Percentiles rank a stretch among this genome's conserved stretches.
Conservation (phyloP, 2,329 filamentous ascomycete species). For the Diplodia corticola region DNA sequence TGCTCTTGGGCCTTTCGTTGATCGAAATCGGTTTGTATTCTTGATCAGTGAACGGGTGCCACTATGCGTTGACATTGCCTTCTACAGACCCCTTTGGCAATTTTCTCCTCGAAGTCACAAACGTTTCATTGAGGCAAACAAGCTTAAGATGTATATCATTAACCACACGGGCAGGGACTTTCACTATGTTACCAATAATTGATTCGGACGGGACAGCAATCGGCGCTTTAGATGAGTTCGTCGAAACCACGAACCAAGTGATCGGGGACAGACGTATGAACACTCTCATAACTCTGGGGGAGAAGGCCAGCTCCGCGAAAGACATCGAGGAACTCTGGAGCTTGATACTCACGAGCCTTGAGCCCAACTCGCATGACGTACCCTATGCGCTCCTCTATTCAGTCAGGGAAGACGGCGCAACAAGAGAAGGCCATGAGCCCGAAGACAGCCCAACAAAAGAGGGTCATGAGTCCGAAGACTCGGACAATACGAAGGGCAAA, state of each 20-base stretch:
- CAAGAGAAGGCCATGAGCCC: background rate
- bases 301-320: conserved; percentile 10
- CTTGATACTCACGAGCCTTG: background rate
- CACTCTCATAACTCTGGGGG: conserved; percentile 15
- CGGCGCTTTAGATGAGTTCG: conserved; percentile 22
- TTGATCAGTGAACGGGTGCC: background rate
- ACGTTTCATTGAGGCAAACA: background rate
- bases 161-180: conserved; percentile 3
- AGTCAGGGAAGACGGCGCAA: background rate
- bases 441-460: background rate
- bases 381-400: conserved; percentile 20
- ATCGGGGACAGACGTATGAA: conserved; percentile 18
- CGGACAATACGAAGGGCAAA: background rate
- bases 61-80: background rate
- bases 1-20: no score
- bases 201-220: conserved; percentile 6
- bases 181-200: conserved; percentile 22
- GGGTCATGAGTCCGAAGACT: background rate
- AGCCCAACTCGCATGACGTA: conserved; percentile 19
- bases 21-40: background rate
- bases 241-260: conserved; percentile 13
- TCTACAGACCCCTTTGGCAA: background rate
- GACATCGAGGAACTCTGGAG: conserved; percentile 13
- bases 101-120: background rate
- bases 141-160: no score